Evolutionary conservation across 805 yeast genomes (phyloP).

Genomic region (Ogataea pignaliae): DNA sequence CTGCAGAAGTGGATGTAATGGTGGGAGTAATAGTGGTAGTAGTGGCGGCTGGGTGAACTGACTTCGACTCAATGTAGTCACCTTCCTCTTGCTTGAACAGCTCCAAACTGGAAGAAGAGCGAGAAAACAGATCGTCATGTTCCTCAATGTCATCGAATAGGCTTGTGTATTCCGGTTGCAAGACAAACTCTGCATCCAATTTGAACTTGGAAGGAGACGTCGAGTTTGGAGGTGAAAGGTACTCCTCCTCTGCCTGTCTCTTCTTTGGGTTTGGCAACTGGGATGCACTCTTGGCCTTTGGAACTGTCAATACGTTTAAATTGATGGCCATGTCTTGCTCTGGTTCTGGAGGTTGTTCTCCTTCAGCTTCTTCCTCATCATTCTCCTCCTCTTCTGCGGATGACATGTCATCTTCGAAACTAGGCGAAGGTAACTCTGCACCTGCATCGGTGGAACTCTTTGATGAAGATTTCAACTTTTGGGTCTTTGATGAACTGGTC

Average conservation of each 20-base stretch:
- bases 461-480: conserved; percentile 1
- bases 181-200: conserved; percentile 23
- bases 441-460: background rate
- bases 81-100: conserved; percentile 19
- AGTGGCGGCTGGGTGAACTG: conserved; percentile 1
- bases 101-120: conserved; percentile 21
- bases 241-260: conserved; percentile 16
- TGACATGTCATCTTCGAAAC: conserved; percentile 19
- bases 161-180: conserved; percentile 25
- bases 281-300: background rate
- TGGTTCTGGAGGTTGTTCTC: conserved; percentile 1
- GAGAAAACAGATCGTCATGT: conserved; percentile 13
- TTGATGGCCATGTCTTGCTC: background rate
- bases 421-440: conserved; percentile 19
- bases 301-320: background rate
- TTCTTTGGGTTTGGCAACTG: conserved; percentile 4
- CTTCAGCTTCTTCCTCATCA: conserved; percentile 13
- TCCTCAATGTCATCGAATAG: conserved; percentile 25
- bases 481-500: conserved; percentile 5
- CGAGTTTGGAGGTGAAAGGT: conserved; percentile 28
- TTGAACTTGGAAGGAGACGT: conserved; percentile 29
- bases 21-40: background rate
- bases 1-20: conserved; percentile 10
- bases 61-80: conserved; percentile 7
- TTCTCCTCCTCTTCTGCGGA: conserved; percentile 20